Conservation (phyloP, 2,329 filamentous ascomycete species). For the Fusarium pseudograminearum region DNA sequence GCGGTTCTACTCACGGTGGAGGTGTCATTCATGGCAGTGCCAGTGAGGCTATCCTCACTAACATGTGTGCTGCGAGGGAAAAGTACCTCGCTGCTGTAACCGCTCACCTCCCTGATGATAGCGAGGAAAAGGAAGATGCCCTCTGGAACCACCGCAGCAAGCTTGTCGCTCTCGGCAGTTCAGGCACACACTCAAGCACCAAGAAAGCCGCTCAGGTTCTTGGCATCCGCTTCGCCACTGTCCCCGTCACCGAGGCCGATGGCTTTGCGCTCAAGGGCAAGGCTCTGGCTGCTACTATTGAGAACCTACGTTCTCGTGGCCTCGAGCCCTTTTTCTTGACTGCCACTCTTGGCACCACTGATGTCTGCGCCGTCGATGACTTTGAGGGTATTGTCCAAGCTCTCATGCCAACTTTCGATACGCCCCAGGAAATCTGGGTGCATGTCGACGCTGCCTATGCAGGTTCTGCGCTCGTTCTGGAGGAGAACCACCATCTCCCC, state of each 20-base stretch:
- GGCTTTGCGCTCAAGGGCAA: constrained; percentile 78
- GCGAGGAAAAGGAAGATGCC: constrained; percentile 76
- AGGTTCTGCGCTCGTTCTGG: constrained; percentile 83
- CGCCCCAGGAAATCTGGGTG: constrained; percentile 77
- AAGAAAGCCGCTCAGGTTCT: constrained; percentile 90
- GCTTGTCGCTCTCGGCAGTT: constrained; percentile 83
- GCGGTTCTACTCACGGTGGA: constrained; percentile 77
- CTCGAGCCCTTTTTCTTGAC: constrained; percentile 90
- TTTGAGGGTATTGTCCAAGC: constrained; percentile 74
- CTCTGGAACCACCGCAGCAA: constrained; percentile 65
- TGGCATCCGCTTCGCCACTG: constrained; percentile 81
- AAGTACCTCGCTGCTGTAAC: constrained; percentile 75
- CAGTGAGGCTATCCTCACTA: constrained; percentile 86
- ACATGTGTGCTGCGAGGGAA: constrained; percentile 89
- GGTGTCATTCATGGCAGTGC: constrained; percentile 96
- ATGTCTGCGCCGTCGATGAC: constrained; percentile 88
- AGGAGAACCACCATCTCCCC: constrained; percentile 80
- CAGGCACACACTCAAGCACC: constrained; percentile 84
- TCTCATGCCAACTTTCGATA: constrained; percentile 51
- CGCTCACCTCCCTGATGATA: constrained; percentile 59
- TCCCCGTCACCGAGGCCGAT: constrained; percentile 71
- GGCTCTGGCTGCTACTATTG: constrained; percentile 71
- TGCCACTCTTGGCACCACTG: constrained; percentile 85
- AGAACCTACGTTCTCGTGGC: constrained; percentile 73
- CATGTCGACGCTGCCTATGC: constrained; percentile 96